Base-by-base conservation (phyloP, 345 rosid species). In the Cardiospermum halicacabum region DNA sequence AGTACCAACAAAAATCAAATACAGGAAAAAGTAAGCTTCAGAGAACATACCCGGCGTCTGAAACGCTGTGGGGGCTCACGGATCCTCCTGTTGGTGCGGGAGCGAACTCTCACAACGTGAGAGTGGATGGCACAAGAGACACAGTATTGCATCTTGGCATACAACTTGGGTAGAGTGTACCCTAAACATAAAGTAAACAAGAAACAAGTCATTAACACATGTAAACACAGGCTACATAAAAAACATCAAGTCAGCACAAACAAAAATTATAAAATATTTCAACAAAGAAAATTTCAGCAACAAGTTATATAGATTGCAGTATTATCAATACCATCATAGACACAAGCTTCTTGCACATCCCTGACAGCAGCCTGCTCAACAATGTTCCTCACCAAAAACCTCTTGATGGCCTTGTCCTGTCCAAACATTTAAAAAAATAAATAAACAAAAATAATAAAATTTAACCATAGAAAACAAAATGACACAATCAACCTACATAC, bases 41-140 rank as follows among this genome's bases (percentile, higher is more conserved):
- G 39, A 37, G 45, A 43, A 45, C 42, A 11, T 69, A 88, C 97
- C 86, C 86, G 76, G 75, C 96, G 97, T 69, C 91, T 81, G 56
- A 85, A 91, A 53, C 97, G 91, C 51, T 83, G 91, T 0, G 97
- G 97, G 1, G 97, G 97, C 69, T 84, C 89, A 68, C 97, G 92
- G n/a, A 77, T 77, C 65, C 96, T 83, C 66, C 97, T 82, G 51
- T 84, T 60, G 0, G 85, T 69, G 73, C 87, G 82, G 24, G 96
- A 91, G 16, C 96, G 84, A 37, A 88, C 97, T 78, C 97, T 88
- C 69, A 92, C 97, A 2, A 93, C 98, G 37, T 92, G 96, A 43
- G 98, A 93, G 84, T 93, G 98, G 58, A 93, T 93, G 3, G 98
- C 98, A 62, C 97, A 93, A 0, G 97, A 89, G 21, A 93, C 97